Evolutionary conservation across 2,329 filamentous ascomycete genomes (phyloP), one percentile per base, ranked within the genome.

Genomic region (Pestalotiopsis sp.): DNA sequence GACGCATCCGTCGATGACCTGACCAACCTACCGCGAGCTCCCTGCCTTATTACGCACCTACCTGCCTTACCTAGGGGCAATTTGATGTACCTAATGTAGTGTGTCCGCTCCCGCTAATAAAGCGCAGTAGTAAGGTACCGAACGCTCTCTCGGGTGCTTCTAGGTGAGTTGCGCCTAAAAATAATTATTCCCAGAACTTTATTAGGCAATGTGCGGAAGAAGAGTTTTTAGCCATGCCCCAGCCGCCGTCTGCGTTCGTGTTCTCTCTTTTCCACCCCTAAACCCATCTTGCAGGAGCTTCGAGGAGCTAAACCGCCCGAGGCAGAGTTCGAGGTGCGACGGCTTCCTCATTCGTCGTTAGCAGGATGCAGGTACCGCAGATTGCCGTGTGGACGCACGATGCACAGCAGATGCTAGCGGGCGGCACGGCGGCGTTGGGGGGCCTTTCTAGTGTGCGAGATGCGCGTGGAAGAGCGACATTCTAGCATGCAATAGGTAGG

Each of bases 321-420:
- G 45, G 45, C 45, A 52, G 45, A 52, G 45, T 52, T 52, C 45
- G 45, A 23, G 45, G 45, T 52, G 9, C 20, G 45, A 52, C 45
- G 45, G n/a, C 45, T 52, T 52, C 45, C 45, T 52, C 17, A 23
- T 52, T 52, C 45, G 45, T 52, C 45, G 12, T 20, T 62, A 62
- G 59, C 25, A 62, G 59, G 17, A 62, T 65, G 62, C 62, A 65
- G 62, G n/a, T 20, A 45, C 38, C 41, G 62, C n/a, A 23, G 41
- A 27, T 23, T 45, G 20, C 40, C 23, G 41, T 45, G 38, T 25
- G 23, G 62, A 40, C 38, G 40, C 38, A 27, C 31, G 38, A 65
- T 65, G 62, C 62, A 65, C 62, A 65, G 27, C 62, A 65, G 62
- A 36, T n/a, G 20, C 49, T 66, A 66, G 63, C 27, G 41, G 23